phyloP scores from a whole-genome alignment of 2,329 filamentous ascomycete species.

The Trichophyton simii region DNA sequence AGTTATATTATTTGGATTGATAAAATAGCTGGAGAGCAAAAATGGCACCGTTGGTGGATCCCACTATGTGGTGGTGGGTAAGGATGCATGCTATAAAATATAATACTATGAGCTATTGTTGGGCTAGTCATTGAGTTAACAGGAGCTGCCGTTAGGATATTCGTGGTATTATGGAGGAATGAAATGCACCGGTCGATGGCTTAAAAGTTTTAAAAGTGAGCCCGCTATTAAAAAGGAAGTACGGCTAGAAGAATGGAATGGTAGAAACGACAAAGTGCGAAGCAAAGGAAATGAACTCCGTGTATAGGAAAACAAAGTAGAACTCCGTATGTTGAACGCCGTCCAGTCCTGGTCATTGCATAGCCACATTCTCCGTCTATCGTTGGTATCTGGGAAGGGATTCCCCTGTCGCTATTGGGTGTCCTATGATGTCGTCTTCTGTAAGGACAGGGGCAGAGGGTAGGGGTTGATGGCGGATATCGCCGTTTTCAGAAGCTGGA shows the following conservation, averaged over 20 bases:
- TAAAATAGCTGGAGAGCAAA: background rate
- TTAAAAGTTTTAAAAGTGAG: background rate
- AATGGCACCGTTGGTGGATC: background rate
- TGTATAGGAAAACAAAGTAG: background rate
- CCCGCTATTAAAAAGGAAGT: background rate
- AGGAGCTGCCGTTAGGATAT: background rate
- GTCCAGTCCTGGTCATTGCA: background rate
- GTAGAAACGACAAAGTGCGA: background rate
- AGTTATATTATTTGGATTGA: background rate
- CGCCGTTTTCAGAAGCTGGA: conserved; percentile 14
- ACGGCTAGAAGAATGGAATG: background rate
- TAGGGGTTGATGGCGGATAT: background rate
- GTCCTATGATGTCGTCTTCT: conserved; percentile 40
- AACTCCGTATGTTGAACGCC: background rate
- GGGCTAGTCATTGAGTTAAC: background rate
- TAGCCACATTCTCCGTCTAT: background rate
- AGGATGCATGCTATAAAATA: conserved; percentile 1
- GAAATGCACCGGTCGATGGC: background rate
- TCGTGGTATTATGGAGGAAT: background rate
- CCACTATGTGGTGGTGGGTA: background rate
- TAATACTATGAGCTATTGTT: background rate
- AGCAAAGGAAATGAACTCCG: background rate
- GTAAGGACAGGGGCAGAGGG: conserved; percentile 40
- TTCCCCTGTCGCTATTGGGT: conserved; percentile 27
- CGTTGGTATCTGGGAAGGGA: conserved; percentile 35